Evolutionary conservation across 257 asterid species (phyloP).

Genomic region (Solanum bukasovii): DNA sequence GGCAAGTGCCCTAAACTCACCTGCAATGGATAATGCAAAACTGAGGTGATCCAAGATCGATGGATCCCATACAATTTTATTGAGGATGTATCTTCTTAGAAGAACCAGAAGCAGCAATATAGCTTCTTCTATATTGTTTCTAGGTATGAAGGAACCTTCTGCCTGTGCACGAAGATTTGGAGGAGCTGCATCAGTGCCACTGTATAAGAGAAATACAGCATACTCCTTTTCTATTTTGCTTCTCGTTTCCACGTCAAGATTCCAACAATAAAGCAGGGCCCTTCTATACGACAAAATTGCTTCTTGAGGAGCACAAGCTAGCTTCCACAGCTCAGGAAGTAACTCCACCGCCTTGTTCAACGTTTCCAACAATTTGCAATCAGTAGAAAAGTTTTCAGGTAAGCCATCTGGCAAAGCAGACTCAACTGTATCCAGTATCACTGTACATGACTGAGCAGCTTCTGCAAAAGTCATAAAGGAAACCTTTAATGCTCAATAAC

Average conservation of each 20-base stretch:
- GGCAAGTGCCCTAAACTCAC: constrained; percentile 52
- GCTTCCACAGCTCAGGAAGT: constrained; percentile 78
- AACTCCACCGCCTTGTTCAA: constrained; percentile 69
- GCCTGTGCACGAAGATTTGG: constrained; percentile 77
- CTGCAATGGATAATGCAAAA: constrained; percentile 64
- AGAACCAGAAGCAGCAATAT: constrained; percentile 56
- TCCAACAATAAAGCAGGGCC: constrained; percentile 77
- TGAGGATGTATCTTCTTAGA: constrained; percentile 29
- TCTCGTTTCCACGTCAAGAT: constrained; percentile 50
- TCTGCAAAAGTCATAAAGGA: constrained; percentile 31
- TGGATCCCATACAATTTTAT: constrained; percentile 57
- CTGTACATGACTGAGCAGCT: constrained; percentile 79
- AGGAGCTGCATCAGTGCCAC: constrained; percentile 69
- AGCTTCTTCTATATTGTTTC: constrained; percentile 79
- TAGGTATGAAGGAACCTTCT: constrained; percentile 67
- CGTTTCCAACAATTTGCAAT: constrained; percentile 60
- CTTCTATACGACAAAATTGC: constrained; percentile 58
- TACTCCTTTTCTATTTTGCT: constrained; percentile 62
- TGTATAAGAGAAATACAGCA: constrained; percentile 69
- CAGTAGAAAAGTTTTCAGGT: constrained; percentile 46
- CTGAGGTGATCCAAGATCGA: constrained; percentile 62
- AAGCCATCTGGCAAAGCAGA: constrained; percentile 66
- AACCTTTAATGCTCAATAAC: background rate
- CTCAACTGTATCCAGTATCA: constrained; percentile 71
- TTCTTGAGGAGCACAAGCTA: constrained; percentile 51